These are phyloP conservation scores for Trametopsis cervina DNA, from an alignment of 768 basidiomycete species.

Conservation along the genomic window DNA sequence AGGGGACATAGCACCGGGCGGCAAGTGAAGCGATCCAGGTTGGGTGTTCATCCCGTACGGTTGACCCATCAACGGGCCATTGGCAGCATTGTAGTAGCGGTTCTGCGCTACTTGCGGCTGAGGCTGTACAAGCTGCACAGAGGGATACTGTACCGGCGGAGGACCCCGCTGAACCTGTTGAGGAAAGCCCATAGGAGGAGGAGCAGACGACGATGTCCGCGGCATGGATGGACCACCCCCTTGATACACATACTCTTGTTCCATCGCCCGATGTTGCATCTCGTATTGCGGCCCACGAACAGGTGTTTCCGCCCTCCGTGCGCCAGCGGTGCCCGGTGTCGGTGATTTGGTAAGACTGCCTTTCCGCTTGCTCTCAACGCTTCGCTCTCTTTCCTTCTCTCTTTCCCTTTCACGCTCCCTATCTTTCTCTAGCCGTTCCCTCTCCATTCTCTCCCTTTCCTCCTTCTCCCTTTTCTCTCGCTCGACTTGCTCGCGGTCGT, in stretches of 20 bases:
- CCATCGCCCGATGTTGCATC: conserved; percentile 89
- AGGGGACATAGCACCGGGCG: conserved; percentile 62
- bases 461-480: conserved; percentile 33
- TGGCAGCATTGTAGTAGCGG: conserved; percentile 28
- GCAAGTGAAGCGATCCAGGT: conserved; percentile 35
- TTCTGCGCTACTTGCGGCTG: conserved; percentile 28
- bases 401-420: conserved; percentile 11
- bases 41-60: conserved; percentile 20
- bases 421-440: conserved; percentile 20
- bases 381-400: conserved; percentile 6
- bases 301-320: conserved; percentile 77
- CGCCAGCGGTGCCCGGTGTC: conserved; percentile 39
- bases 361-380: conserved; percentile 30
- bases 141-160: conserved; percentile 13
- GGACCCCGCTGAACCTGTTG: conserved; percentile 1
- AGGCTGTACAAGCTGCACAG: conserved; percentile 20
- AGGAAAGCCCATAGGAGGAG: conserved; percentile 1
- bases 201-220: conserved; percentile 10
- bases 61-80: conserved; percentile 27
- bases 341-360: conserved; percentile 64
- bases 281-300: conserved; percentile 89
- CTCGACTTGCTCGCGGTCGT: conserved; percentile 29
- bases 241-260: conserved; percentile 64
- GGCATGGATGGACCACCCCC: conserved; percentile 8
- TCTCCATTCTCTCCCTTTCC: conserved; percentile 31